Conservation (phyloP, 1,139 yeast species). For the Arxiozyma telluris region DNA sequence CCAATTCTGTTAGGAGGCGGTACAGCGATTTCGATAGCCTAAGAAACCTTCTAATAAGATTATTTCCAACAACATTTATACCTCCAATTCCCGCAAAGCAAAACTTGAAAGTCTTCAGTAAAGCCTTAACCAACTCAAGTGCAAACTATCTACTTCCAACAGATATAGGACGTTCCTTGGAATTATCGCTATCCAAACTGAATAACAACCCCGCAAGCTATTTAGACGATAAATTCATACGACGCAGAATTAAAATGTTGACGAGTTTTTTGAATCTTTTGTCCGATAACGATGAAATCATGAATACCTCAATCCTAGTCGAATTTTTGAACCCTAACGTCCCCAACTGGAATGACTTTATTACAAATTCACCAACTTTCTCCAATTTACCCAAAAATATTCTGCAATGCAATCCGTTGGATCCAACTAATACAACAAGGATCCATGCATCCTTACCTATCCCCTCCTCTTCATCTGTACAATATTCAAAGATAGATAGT, state of each 20-base stretch:
- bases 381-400: constrained; percentile 45
- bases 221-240: constrained; percentile 28
- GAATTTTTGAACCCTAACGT: constrained; percentile 76
- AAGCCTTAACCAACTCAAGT: constrained; percentile 25
- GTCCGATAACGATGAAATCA: constrained; percentile 24
- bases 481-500: constrained; percentile 13
- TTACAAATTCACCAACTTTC: constrained; percentile 48
- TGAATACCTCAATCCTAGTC: constrained; percentile 55
- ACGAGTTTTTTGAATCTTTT: constrained; percentile 27
- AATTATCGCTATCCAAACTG: constrained; percentile 24
- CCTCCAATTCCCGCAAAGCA: constrained; percentile 98
- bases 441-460: constrained; percentile 58
- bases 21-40: constrained; percentile 89
- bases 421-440: constrained; percentile 44
- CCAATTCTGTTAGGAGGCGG: constrained; percentile 61
- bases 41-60: constrained; percentile 55
- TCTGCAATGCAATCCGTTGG: constrained; percentile 44
- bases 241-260: constrained; percentile 29
- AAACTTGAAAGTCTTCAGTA: constrained; percentile 26
- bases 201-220: constrained; percentile 25
- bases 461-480: constrained; percentile 40
- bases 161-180: constrained; percentile 24
- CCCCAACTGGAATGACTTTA: constrained; percentile 55
- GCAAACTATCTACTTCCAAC: constrained; percentile 26
- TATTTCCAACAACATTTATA: constrained; percentile 73